phyloP scores from a whole-genome alignment of 73 alveolate species.

The Urostyla sp. region DNA sequence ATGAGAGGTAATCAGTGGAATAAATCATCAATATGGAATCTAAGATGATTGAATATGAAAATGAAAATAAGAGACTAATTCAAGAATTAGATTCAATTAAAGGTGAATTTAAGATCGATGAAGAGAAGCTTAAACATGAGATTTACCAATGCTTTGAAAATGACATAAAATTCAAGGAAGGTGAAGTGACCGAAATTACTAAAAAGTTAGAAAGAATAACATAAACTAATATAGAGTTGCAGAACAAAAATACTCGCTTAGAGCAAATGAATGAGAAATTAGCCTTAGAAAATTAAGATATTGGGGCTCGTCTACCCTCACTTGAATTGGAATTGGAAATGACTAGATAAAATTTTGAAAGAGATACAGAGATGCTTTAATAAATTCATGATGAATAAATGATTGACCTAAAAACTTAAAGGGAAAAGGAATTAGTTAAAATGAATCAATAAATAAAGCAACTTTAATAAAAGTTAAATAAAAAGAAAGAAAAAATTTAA shows the following conservation, averaged over 20 bases:
- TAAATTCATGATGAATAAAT: not conserved
- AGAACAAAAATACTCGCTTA: not conserved
- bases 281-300: not conserved
- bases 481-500: no score
- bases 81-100: conserved; percentile 5
- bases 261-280: not conserved
- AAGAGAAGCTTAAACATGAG: conserved; percentile 18
- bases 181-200: conserved; percentile 18
- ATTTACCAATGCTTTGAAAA: not conserved
- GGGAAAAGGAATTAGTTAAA: not conserved
- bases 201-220: conserved; percentile 35
- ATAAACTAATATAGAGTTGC: conserved; percentile 33
- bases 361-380: conserved; percentile 23
- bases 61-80: not conserved
- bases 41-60: not conserved
- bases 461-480: not conserved
- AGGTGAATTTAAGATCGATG: conserved; percentile 3
- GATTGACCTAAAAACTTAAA: not conserved
- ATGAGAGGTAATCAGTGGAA: conserved; percentile 36
- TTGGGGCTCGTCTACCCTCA: not conserved
- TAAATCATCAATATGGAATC: conserved; percentile 33
- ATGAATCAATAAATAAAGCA: not conserved
- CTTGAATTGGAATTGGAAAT: conserved; percentile 49
- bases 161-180: conserved; percentile 20
- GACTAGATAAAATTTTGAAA: conserved; percentile 40